Base-by-base conservation (phyloP, 2,329 filamentous ascomycete species). In the Pestalotiopsis sp. region DNA sequence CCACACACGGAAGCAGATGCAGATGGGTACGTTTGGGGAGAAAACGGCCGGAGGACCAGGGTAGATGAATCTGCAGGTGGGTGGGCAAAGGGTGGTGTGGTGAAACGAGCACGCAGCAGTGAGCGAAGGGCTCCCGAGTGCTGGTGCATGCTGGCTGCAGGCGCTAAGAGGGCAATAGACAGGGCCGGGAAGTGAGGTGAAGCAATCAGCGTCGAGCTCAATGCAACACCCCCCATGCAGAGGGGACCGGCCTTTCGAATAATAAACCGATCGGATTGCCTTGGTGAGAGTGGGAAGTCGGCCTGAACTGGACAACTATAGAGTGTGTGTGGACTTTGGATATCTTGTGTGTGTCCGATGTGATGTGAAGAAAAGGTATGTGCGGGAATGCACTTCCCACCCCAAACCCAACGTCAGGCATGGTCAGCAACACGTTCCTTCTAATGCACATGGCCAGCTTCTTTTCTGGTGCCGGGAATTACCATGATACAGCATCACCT, bases 141-240 rank as follows among this genome's bases (percentile, higher is more conserved):
- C 31, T 36, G 31, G 31, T 36, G 65, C 65, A 62, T 62, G 23
- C 57, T 61, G 39, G 38, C 27, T 52, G 57, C 59, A 62, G 65
- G 65, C 59, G 65, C 64, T 60, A 60, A 66, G 36, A 38, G n/a
- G 17, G 59, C 17, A 36, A 60, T 14, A 45, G 65, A 67, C 57
- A 67, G 58, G 65, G 58, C 59, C 23, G 20, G 39, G 41, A 23
- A 63, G 65, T 36, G 58, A 60, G 20, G 55, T 63, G 57, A 39
- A 62, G 20, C 65, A 67, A 67, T 67, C 57, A 55, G 58, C 57
- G 38, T 63, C 25, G 36, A 39, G 27, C 45, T 62, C 23, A 5
- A 62, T 62, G 65, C 65, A 66, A 66, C 23, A 25, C 65, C 38
- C 27, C 57, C 59, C 58, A 62, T 67, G 65, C 65, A 67, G 45